Conservation (phyloP, 306 rosid species). For the Fragaria iinumae region DNA sequence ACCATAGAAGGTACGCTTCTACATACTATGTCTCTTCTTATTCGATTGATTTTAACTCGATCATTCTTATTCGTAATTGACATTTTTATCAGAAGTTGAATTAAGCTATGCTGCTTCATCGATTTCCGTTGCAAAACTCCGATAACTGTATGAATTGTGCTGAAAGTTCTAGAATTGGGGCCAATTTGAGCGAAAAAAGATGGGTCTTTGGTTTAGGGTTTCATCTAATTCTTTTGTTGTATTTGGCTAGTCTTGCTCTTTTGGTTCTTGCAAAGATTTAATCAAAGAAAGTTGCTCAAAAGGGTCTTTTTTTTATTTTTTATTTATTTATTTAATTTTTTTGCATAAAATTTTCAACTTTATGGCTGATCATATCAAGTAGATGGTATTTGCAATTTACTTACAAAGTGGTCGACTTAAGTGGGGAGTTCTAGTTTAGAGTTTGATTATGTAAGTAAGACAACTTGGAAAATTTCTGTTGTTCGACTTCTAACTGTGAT, state of each 20-base stretch:
- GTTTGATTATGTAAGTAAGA: not conserved
- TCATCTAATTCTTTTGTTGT: not conserved
- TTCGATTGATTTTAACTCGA: not conserved
- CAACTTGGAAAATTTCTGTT: not conserved
- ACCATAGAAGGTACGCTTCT: slow-evolving; percentile 40
- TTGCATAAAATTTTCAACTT: not conserved
- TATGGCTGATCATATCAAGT: not conserved
- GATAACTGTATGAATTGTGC: slow-evolving; percentile 9
- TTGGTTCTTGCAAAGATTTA: not conserved
- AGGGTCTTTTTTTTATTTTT: not conserved
- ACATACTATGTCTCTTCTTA: not conserved
- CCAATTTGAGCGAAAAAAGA: not conserved
- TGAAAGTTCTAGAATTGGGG: not conserved
- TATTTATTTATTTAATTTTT: no score
- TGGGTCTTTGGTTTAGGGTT: slow-evolving; percentile 32
- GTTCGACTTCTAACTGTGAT: not conserved
- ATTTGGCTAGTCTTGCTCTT: not conserved
- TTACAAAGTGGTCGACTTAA: not conserved
- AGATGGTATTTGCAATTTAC: not conserved
- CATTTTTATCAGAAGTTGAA: not conserved
- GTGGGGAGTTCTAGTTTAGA: not conserved
- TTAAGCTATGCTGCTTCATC: not conserved
- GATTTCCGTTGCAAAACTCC: not conserved
- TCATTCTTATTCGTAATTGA: not conserved
- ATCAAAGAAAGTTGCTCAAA: not conserved